These are phyloP conservation scores for Blastomyces parvus DNA, from an alignment of 2,329 filamentous ascomycete genomes.

Conservation along the genomic window DNA sequence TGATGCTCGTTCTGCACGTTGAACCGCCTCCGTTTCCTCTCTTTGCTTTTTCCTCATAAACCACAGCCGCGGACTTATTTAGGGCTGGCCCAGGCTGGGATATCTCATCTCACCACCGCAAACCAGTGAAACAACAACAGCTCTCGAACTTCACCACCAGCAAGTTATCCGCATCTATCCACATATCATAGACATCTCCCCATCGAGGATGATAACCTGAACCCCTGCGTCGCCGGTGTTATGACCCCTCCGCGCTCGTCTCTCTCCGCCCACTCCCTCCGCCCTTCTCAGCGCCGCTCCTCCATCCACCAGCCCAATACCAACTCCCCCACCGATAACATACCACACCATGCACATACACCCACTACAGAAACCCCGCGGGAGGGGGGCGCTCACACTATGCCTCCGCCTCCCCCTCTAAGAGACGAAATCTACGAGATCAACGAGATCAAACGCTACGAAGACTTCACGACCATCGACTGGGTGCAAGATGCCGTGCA, in stretches of 20 bases:
- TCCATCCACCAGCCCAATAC: slow-evolving; percentile 11
- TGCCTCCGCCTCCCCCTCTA: slow-evolving; percentile 57
- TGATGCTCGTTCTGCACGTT: background rate
- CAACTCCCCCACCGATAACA: slow-evolving; percentile 43
- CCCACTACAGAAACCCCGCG: slow-evolving; percentile 53
- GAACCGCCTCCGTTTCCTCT: background rate
- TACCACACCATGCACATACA: slow-evolving; percentile 42
- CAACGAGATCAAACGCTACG: slow-evolving; percentile 94
- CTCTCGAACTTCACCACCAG: background rate
- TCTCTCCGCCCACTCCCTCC: slow-evolving; percentile 23
- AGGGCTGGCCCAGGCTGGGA: background rate
- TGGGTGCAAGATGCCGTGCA: slow-evolving; percentile 97
- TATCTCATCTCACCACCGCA: background rate
- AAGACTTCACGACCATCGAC: slow-evolving; percentile 94
- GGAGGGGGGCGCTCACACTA: slow-evolving; percentile 45
- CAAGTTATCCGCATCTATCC: background rate
- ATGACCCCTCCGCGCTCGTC: slow-evolving; percentile 35
- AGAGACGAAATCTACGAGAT: slow-evolving; percentile 72
- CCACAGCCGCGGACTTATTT: background rate
- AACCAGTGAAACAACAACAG: background rate
- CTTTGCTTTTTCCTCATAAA: background rate
- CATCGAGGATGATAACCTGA: slow-evolving; percentile 13
- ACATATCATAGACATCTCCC: background rate
- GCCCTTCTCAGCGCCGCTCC: slow-evolving; percentile 27
- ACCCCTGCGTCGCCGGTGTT: slow-evolving; percentile 24